These are phyloP conservation scores for Acer negundo DNA, from an alignment of 345 rosid genomes.

Conservation along the genomic window DNA sequence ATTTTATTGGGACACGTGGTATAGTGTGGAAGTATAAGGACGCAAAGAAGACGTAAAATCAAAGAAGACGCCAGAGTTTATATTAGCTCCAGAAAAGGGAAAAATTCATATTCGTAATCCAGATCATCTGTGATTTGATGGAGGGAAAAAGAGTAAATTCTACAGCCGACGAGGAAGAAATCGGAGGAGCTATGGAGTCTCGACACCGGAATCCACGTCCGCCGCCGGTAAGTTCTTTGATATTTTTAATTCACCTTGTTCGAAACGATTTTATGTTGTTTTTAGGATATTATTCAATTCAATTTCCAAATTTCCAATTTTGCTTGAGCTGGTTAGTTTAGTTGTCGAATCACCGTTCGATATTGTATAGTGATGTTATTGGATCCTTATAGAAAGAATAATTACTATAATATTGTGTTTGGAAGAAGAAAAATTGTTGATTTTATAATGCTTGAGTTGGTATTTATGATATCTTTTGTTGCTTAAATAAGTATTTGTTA, in stretches of 20 bases:
- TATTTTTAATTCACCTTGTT: no score
- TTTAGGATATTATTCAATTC: neutral
- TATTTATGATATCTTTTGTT: neutral
- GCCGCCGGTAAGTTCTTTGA: constrained; percentile 16
- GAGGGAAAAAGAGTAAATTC: constrained; percentile 24
- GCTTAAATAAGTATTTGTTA: neutral
- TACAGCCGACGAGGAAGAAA: constrained; percentile 15
- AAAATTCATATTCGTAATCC: neutral
- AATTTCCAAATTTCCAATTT: neutral
- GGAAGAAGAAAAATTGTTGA: neutral
- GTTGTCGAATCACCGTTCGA: neutral
- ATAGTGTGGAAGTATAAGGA: neutral
- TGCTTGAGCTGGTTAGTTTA: neutral
- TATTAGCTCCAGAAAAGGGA: neutral
- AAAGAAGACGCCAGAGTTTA: neutral
- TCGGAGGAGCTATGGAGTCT: constrained; percentile 20
- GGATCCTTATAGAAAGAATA: neutral
- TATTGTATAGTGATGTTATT: neutral
- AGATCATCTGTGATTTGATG: constrained; percentile 22
- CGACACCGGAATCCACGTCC: constrained; percentile 1
- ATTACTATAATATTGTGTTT: neutral
- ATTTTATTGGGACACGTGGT: no score
- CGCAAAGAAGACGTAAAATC: neutral
- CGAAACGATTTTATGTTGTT: neutral
- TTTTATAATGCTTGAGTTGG: no score